These are phyloP conservation scores for Teratosphaeria pseudoeucalypti DNA, from an alignment of 2,329 filamentous ascomycete genomes.

Conservation along the genomic window DNA sequence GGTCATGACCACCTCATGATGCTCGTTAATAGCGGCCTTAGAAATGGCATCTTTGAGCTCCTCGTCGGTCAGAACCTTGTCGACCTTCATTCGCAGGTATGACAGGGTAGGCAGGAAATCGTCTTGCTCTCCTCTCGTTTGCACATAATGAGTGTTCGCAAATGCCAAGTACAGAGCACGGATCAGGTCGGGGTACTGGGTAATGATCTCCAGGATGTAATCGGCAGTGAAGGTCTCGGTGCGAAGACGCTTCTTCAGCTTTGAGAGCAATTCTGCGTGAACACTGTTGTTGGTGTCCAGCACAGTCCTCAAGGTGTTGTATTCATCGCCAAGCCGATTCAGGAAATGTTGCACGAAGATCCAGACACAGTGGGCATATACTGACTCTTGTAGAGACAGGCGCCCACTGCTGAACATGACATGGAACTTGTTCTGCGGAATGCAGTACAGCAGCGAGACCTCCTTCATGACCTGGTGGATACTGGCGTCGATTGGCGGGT, in stretches of 20 bases:
- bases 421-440: conserved; percentile 95
- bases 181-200: conserved; percentile 76
- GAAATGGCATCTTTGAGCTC: conserved; percentile 67
- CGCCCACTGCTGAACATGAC: conserved; percentile 73
- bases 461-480: conserved; percentile 99
- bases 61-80: conserved; percentile 65
- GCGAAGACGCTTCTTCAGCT: conserved; percentile 88
- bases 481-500: conserved; percentile 80
- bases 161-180: conserved; percentile 85
- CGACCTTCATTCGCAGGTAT: conserved; percentile 55
- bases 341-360: conserved; percentile 97
- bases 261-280: conserved; percentile 78
- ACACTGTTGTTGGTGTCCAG: conserved; percentile 71
- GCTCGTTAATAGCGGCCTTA: conserved; percentile 76
- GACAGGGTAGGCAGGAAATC: conserved; percentile 62
- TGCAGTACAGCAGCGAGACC: conserved; percentile 90
- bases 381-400: conserved; percentile 88
- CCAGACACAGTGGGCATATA: conserved; percentile 96
- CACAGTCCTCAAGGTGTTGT: conserved; percentile 72
- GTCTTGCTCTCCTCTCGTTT: conserved; percentile 53
- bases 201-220: conserved; percentile 96
- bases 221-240: conserved; percentile 97
- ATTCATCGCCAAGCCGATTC: conserved; percentile 87
- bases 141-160: conserved; percentile 72
- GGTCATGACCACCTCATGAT: conserved; percentile 96